Evolutionary conservation across 1,139 yeast species (phyloP).

Genomic region (Debaryomyces fabryi): DNA sequence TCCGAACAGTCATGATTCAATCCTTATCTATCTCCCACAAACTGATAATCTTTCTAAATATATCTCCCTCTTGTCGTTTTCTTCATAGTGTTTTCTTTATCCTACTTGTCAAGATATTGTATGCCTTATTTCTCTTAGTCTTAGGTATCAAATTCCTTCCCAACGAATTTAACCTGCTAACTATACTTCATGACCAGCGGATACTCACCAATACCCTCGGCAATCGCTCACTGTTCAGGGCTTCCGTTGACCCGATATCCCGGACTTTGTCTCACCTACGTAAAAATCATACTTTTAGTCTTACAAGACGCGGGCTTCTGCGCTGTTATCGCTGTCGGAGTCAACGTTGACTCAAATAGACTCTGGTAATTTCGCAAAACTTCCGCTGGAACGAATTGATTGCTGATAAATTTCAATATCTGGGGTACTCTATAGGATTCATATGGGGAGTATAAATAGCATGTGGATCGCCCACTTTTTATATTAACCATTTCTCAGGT

Average conservation of each 20-base stretch:
- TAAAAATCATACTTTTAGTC: neutral
- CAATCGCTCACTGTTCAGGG: neutral
- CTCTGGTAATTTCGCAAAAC: constrained; percentile 1
- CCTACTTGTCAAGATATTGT: no score
- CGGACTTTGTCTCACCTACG: neutral
- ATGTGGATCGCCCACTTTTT: constrained; percentile 1
- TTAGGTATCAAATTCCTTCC: no score
- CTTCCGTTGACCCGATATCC: neutral
- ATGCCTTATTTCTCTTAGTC: no score
- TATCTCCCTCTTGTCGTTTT: no score
- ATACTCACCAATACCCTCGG: neutral
- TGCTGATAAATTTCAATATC: constrained; percentile 3
- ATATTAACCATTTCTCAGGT: neutral
- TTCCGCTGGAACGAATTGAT: constrained; percentile 18
- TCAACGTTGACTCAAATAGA: constrained; percentile 6
- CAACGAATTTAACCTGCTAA: neutral
- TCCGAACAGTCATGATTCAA: neutral
- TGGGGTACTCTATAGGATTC: constrained; percentile 7
- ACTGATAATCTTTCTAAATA: neutral
- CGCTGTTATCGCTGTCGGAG: constrained; percentile 1
- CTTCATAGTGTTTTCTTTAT: no score
- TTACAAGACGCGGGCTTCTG: neutral
- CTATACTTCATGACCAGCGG: neutral
- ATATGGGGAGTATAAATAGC: constrained; percentile 5
- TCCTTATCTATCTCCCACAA: neutral